A percentile compares a stretch with the other conserved stretches of the same genome.
Evolutionary conservation across 1,284 basidiomycete species (phyloP).

Genomic region (Farysia itapuensis): DNA sequence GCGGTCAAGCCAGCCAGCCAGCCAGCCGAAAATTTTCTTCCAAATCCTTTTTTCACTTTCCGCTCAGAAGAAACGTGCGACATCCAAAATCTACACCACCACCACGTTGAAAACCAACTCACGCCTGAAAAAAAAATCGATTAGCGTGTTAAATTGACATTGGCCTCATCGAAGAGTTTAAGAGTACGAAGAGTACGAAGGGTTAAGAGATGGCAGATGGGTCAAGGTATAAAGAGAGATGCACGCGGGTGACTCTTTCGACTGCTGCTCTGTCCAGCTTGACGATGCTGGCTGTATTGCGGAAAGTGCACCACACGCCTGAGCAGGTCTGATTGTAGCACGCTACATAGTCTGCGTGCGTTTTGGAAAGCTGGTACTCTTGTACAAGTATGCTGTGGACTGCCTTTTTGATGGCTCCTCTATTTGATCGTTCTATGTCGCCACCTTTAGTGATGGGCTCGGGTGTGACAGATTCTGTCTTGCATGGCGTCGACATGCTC

Average conservation of each 20-base stretch:
- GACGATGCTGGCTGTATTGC: slow-evolving; percentile 10
- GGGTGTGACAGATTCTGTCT: too few species aligned
- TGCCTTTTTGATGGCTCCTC: slow-evolving; percentile 31
- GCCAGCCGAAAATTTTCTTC: too few species aligned
- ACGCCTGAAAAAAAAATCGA: too few species aligned
- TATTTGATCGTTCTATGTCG: slow-evolving; percentile 22
- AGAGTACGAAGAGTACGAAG: too few species aligned
- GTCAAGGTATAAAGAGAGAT: slow-evolving; percentile 28
- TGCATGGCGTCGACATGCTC: background rate
- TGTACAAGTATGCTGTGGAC: slow-evolving; percentile 21
- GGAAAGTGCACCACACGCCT: slow-evolving; percentile 40
- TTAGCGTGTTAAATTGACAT: too few species aligned
- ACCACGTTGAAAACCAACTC: too few species aligned
- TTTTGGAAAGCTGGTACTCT: slow-evolving; percentile 18
- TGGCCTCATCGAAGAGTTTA: too few species aligned
- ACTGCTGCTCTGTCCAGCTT: slow-evolving; percentile 17
- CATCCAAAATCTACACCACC: too few species aligned
- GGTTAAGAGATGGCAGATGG: background rate
- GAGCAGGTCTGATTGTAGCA: slow-evolving; percentile 44
- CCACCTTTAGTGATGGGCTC: background rate
- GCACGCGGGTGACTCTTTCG: slow-evolving; percentile 25
- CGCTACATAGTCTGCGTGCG: slow-evolving; percentile 37
- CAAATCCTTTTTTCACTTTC: too few species aligned
- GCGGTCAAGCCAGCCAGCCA: too few species aligned
- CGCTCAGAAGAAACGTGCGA: too few species aligned